These are phyloP conservation scores for Typha latifolia DNA, from an alignment of 176 grass and related monocot species.

Conservation along the genomic window DNA sequence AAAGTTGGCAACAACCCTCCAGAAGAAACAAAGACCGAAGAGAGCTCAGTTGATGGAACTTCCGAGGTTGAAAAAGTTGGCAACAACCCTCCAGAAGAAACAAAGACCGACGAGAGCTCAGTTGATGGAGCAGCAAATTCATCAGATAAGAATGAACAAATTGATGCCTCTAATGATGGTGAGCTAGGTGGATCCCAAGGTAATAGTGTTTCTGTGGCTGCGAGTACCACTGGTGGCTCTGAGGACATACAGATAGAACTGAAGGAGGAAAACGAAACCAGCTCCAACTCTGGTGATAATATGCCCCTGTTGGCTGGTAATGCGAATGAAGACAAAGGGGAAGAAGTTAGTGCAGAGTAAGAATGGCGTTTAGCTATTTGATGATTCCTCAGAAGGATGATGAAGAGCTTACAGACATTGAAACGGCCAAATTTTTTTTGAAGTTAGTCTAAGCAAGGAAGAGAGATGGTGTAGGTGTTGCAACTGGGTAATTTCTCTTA, in stretches of 20 bases:
- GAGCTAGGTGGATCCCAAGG: conserved; percentile 19
- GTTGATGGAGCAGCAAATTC: conserved; percentile 18
- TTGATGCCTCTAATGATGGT: conserved; percentile 1
- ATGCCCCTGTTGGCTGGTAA: background rate
- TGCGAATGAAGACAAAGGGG: background rate
- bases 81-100: conserved; percentile 32
- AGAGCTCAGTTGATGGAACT: conserved; percentile 15
- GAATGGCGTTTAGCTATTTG: background rate
- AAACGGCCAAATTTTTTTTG: background rate
- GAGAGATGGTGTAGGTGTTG: background rate
- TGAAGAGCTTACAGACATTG: background rate
- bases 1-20: conserved; percentile 22
- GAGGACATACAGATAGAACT: conserved; percentile 29
- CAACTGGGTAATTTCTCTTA: background rate
- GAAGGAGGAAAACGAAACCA: conserved; percentile 4
- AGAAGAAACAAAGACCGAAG: conserved; percentile 23
- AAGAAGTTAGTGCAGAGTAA: background rate
- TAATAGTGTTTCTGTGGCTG: conserved; percentile 15
- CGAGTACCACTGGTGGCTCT: conserved; percentile 5
- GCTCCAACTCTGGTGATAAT: background rate
- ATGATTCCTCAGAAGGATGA: background rate
- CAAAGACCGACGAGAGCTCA: conserved; percentile 14
- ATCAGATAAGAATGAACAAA: conserved; percentile 22
- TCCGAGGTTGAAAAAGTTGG: conserved; percentile 17
- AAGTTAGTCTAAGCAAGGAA: background rate